A percentile compares a stretch with the other conserved stretches of the same genome.
Evolutionary conservation across 306 rosid genomes (phyloP).

Genomic region (Quercus wislizeni): DNA sequence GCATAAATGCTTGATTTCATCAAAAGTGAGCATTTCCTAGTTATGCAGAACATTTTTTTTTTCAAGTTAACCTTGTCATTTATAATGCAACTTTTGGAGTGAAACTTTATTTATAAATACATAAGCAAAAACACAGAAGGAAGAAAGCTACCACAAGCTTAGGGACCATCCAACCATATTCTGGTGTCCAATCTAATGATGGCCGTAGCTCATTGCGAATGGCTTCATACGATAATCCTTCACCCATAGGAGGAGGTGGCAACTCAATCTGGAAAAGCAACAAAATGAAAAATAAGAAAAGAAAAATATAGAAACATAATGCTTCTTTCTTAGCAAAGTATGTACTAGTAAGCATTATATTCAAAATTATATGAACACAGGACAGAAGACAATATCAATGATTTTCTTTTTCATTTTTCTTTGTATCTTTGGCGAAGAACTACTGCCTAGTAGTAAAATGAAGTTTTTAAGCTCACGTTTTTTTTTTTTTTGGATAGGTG

Average conservation of each 20-base stretch:
- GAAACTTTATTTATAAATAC: constrained; percentile 6
- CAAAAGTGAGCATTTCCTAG: background rate
- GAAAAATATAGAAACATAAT: background rate
- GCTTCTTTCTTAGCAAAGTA: background rate
- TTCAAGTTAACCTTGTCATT: background rate
- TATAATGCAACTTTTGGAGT: background rate
- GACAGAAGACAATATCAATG: background rate
- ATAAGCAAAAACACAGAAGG: constrained; percentile 6
- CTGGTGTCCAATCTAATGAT: constrained; percentile 64
- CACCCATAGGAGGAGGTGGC: constrained; percentile 78
- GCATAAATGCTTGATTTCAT: background rate
- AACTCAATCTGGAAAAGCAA: constrained; percentile 56
- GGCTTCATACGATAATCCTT: constrained; percentile 56
- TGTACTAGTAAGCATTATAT: background rate
- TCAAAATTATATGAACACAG: background rate
- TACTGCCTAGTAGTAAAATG: background rate
- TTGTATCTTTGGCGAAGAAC: background rate
- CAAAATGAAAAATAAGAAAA: background rate
- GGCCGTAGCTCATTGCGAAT: constrained; percentile 74
- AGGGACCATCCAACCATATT: constrained; percentile 74
- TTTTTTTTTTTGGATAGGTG: too few relatives aligned
- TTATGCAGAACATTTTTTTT: background rate
- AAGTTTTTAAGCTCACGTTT: background rate
- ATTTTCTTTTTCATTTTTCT: background rate
- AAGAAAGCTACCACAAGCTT: constrained; percentile 43